These are phyloP conservation scores for Helianthus annuus DNA, from an alignment of 129 eudicot species.

Conservation along the genomic window DNA sequence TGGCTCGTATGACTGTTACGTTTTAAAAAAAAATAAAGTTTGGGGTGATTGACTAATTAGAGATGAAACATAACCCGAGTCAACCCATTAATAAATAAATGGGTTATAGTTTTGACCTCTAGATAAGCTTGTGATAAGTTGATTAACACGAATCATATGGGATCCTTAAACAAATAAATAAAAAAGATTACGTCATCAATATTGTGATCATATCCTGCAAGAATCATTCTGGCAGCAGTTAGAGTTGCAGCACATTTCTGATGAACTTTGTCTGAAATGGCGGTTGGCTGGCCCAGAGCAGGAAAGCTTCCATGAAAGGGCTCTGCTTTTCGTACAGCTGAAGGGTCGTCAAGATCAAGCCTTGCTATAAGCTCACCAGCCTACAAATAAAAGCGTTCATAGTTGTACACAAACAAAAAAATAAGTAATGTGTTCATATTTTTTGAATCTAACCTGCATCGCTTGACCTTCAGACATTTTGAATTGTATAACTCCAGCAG, in stretches of 20 bases:
- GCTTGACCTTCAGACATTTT: constrained; percentile 98
- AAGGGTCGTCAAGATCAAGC: constrained; percentile 94
- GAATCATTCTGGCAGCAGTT: constrained; percentile 95
- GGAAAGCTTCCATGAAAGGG: constrained; percentile 93
- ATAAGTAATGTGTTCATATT: background rate
- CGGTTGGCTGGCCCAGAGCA: constrained; percentile 82
- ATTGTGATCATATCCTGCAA: constrained; percentile 95
- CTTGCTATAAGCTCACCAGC: constrained; percentile 96
- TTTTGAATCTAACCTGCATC: constrained; percentile 73
- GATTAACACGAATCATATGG: background rate
- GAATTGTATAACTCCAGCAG: constrained; percentile 83
- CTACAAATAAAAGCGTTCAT: constrained; percentile 33
- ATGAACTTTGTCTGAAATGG: constrained; percentile 96
- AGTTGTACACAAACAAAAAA: background rate
- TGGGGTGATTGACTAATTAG: background rate
- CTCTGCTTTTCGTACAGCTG: constrained; percentile 98
- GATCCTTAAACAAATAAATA: background rate
- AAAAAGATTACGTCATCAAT: constrained; percentile 73
- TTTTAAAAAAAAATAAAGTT: background rate
- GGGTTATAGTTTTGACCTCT: background rate
- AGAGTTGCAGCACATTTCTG: constrained; percentile 95
- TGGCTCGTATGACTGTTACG: background rate
- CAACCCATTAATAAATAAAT: background rate
- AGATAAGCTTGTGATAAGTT: background rate
- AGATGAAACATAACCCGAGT: background rate